Base-by-base conservation (phyloP, 352 stramenopile genomes). In the Globisporangium polare region DNA sequence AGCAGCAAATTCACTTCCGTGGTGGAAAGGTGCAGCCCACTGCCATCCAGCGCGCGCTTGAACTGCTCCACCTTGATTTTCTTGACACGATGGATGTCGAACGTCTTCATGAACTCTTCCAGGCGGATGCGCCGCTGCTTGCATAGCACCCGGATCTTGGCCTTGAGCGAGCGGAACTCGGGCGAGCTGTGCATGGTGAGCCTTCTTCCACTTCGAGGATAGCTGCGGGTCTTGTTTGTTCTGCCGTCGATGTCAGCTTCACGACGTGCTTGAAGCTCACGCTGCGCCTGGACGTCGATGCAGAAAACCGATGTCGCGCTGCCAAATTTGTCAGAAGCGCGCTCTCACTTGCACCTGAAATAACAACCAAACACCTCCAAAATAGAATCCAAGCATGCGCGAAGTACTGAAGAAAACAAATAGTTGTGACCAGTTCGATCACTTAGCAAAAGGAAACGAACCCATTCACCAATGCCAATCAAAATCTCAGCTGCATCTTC, bases 41-140 rank as follows among this genome's bases (percentile, higher is more conserved):
- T 92, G 8, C 89, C 74, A 46, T 95, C 86, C 1, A 95, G 67
- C 7, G 86, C 83, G 15, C 86, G 83, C 57, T 83, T 87, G 66
- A 93, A 95, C 67, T 93, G 86, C 52, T 93, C 83, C 0, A 77
- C 65, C 52, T 80, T 81, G 60, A 95, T 92, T 49, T 89, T 91
- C 74, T 95, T 93, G 10, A 90, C 80, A 63, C 83, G 77, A 59
- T 94, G 86, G 18, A 87, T 62, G 68, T 94, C 86, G 50, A 94
- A 94, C 13, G 86, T 94, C 55, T 90, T 92, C 86, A 94, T 94
- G 46, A 94, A 94, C 63, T 93, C 83, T 68, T 95, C 86, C 4
- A 95, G 58, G 1, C 83, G 86, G 61, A 92, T 88, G 29, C 86
- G 82, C 17, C 80, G 80, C 62, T 95, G 82, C 70, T 90, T 95